phyloP scores from a whole-genome alignment of 2,329 filamentous ascomycete species.

The Fusarium sterilihyphosum region DNA sequence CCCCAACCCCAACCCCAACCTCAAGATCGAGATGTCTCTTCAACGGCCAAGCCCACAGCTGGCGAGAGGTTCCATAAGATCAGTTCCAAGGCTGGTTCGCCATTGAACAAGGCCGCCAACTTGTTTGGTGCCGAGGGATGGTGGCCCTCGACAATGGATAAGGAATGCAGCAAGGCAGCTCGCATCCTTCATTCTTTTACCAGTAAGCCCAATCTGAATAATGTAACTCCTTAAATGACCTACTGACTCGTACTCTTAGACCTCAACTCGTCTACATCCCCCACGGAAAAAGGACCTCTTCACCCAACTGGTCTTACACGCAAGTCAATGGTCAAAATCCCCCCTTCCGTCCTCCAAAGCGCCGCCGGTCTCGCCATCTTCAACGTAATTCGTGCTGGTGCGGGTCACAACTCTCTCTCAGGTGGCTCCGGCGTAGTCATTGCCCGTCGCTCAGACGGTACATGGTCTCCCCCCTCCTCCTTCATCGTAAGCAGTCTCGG shows the following conservation, averaged over 20 bases:
- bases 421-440: slow-evolving; percentile 69
- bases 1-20: not conserved
- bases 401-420: slow-evolving; percentile 64
- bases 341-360: slow-evolving; percentile 59
- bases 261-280: slow-evolving; percentile 32
- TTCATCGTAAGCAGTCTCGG: slow-evolving; percentile 77
- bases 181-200: slow-evolving; percentile 79
- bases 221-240: too few species aligned
- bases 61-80: slow-evolving; percentile 72
- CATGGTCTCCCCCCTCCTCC: slow-evolving; percentile 78
- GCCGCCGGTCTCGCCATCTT: slow-evolving; percentile 71
- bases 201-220: slow-evolving; percentile 47
- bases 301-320: slow-evolving; percentile 47
- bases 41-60: slow-evolving; percentile 46
- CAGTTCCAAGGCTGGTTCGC: slow-evolving; percentile 72
- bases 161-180: slow-evolving; percentile 80
- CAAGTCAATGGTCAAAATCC: slow-evolving; percentile 52
- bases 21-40: not conserved
- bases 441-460: slow-evolving; percentile 65
- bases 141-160: slow-evolving; percentile 78
- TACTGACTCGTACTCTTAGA: not conserved
- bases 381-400: slow-evolving; percentile 69
- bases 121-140: slow-evolving; percentile 77
- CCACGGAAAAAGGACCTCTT: slow-evolving; percentile 39
- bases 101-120: slow-evolving; percentile 75